Evolutionary conservation across 2,329 filamentous ascomycete genomes (phyloP).

Genomic region (Xylariaceae sp.): DNA sequence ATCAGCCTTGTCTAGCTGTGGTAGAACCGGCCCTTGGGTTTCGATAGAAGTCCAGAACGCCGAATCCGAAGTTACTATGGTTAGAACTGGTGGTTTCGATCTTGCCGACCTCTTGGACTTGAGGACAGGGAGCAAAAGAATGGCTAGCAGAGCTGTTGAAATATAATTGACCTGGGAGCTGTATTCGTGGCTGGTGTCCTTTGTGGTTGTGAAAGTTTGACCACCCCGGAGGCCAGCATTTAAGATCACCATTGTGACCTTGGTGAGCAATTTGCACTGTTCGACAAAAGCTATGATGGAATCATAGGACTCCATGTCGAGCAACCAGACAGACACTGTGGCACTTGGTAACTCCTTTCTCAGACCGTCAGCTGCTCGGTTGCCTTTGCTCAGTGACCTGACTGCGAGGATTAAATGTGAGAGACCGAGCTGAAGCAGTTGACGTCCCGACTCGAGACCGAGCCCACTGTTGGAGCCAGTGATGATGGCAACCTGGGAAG

Average conservation of each 20-base stretch:
- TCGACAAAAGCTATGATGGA: slow-evolving; percentile 49
- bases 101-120: slow-evolving; percentile 21
- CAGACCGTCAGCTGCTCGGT: slow-evolving; percentile 45
- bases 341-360: slow-evolving; percentile 38
- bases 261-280: slow-evolving; percentile 40
- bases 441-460: slow-evolving; percentile 50
- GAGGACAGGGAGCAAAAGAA: slow-evolving; percentile 41
- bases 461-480: slow-evolving; percentile 54
- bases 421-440: slow-evolving; percentile 46
- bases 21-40: slow-evolving; percentile 21
- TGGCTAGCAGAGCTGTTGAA: slow-evolving; percentile 42
- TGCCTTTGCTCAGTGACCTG: slow-evolving; percentile 46
- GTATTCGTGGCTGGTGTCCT: slow-evolving; percentile 46
- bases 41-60: slow-evolving; percentile 28
- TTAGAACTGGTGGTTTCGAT: slow-evolving; percentile 30
- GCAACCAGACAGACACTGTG: slow-evolving; percentile 49
- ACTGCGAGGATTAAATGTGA: slow-evolving; percentile 51
- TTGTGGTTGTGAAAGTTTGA: slow-evolving; percentile 25
- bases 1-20: slow-evolving; percentile 22
- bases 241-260: slow-evolving; percentile 52
- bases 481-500: slow-evolving; percentile 49
- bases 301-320: slow-evolving; percentile 51
- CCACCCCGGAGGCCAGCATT: slow-evolving; percentile 48
- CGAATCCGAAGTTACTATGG: slow-evolving; percentile 38
- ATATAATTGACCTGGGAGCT: slow-evolving; percentile 50